Conservation (phyloP, 2,329 filamentous ascomycete species). For the Fusarium sp. region DNA sequence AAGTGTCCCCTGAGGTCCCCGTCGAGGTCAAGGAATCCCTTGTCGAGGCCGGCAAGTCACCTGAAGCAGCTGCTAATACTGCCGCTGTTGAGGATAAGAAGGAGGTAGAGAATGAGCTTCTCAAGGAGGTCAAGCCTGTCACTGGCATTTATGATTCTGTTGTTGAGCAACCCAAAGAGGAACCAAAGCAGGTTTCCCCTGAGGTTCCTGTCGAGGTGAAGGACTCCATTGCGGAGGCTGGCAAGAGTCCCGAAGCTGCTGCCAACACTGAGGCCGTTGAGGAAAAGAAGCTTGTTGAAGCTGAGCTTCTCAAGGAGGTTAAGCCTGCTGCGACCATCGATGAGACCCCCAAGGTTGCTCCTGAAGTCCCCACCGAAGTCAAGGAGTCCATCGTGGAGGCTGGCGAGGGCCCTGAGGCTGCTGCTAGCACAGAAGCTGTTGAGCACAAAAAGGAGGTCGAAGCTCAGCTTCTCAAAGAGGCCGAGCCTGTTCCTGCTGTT, state of each 20-base stretch:
- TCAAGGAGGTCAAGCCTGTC: conserved; percentile 66
- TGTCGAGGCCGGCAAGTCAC: conserved; percentile 65
- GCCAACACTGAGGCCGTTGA: conserved; percentile 71
- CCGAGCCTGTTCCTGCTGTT: conserved; percentile 50
- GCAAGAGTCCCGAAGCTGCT: conserved; percentile 72
- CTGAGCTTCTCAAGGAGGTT: conserved; percentile 76
- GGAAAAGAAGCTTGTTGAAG: conserved; percentile 77
- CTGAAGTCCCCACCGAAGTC: conserved; percentile 64
- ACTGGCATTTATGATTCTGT: conserved; percentile 36
- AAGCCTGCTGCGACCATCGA: conserved; percentile 52
- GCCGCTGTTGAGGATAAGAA: conserved; percentile 80
- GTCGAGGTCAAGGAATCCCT: conserved; percentile 67
- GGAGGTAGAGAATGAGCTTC: conserved; percentile 76
- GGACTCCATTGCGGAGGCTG: conserved; percentile 75
- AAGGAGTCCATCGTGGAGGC: conserved; percentile 68
- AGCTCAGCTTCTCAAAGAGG: conserved; percentile 75
- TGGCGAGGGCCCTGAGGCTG: conserved; percentile 74
- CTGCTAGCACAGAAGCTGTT: conserved; percentile 73
- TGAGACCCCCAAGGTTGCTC: conserved; percentile 53
- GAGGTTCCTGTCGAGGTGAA: conserved; percentile 64
- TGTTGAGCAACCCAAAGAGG: conserved; percentile 34
- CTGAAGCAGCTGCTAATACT: conserved; percentile 77
- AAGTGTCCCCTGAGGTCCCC: conserved; percentile 63
- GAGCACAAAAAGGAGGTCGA: conserved; percentile 80
- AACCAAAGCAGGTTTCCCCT: conserved; percentile 48